Evolutionary conservation across 352 stramenopile species (phyloP).

Genomic region (Plasmopara halstedii): DNA sequence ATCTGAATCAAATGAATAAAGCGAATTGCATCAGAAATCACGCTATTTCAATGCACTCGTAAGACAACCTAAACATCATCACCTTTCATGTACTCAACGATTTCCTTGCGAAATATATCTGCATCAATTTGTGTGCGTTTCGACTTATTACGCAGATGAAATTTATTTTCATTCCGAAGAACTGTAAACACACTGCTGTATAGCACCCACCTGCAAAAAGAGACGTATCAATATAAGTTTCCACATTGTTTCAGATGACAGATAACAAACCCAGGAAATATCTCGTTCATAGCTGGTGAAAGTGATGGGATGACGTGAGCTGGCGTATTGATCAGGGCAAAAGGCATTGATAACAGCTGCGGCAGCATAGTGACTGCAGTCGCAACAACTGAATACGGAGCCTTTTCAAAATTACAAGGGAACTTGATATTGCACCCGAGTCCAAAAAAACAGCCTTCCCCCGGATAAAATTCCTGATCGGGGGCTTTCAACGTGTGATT

Average conservation of each 20-base stretch:
- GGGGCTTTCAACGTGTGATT: slow-evolving; percentile 94
- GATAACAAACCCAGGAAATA: slow-evolving; percentile 61
- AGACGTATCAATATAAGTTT: too few relatives aligned
- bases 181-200: slow-evolving; percentile 87
- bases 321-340: slow-evolving; percentile 67
- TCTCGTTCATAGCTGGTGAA: slow-evolving; percentile 78
- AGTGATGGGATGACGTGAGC: slow-evolving; percentile 69
- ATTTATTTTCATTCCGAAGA: slow-evolving; percentile 86
- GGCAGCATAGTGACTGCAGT: slow-evolving; percentile 87
- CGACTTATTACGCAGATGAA: slow-evolving; percentile 68
- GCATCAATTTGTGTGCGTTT: slow-evolving; percentile 54
- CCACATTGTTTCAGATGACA: too few relatives aligned
- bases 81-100: slow-evolving; percentile 77
- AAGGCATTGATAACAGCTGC: slow-evolving; percentile 81
- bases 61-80: neutral
- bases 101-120: slow-evolving; percentile 63
- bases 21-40: neutral
- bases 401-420: slow-evolving; percentile 87
- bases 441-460: slow-evolving; percentile 95
- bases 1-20: slow-evolving; percentile 15
- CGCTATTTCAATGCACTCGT: neutral
- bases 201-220: slow-evolving; percentile 76
- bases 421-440: slow-evolving; percentile 93
- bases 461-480: slow-evolving; percentile 86
- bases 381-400: slow-evolving; percentile 93